phyloP scores from a whole-genome alignment of 768 basidiomycete genomes.

The Calocybe gangraenosa region DNA sequence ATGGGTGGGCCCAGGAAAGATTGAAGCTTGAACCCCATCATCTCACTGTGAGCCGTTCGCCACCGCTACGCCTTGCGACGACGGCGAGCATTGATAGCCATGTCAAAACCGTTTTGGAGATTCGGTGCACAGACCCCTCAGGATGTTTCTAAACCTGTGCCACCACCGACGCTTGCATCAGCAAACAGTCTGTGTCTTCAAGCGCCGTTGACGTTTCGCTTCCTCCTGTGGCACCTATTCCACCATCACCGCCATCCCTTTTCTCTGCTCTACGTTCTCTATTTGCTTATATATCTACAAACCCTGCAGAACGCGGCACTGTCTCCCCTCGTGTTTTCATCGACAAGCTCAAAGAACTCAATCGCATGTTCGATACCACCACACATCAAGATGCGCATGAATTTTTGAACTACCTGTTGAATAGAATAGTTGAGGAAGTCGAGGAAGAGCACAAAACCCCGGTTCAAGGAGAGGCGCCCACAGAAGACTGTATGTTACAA shows the following conservation, averaged over 20 bases:
- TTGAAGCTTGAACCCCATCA: slow-evolving; percentile 9
- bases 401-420: slow-evolving; percentile 92
- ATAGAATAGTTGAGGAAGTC: slow-evolving; percentile 90
- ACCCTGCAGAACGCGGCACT: slow-evolving; percentile 76
- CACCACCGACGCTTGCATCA: slow-evolving; percentile 36
- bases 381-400: slow-evolving; percentile 99
- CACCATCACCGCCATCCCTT: slow-evolving; percentile 65
- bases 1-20: slow-evolving; percentile 11
- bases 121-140: slow-evolving; percentile 12
- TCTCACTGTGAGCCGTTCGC: background rate
- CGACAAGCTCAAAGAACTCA: slow-evolving; percentile 88
- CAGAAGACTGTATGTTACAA: slow-evolving; percentile 63
- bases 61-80: slow-evolving; percentile 10
- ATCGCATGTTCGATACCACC: slow-evolving; percentile 84
- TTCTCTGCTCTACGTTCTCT: slow-evolving; percentile 93
- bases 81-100: slow-evolving; percentile 7
- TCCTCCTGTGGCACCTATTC: slow-evolving; percentile 41
- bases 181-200: slow-evolving; percentile 46
- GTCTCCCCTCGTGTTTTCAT: slow-evolving; percentile 90
- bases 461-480: slow-evolving; percentile 31
- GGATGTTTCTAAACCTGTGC: slow-evolving; percentile 26
- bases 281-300: slow-evolving; percentile 77
- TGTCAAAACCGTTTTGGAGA: slow-evolving; percentile 11
- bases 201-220: slow-evolving; percentile 18
- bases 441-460: slow-evolving; percentile 61